These are phyloP conservation scores for Fusarium decemcellulare DNA, from an alignment of 2,329 filamentous ascomycete genomes.

Conservation along the genomic window DNA sequence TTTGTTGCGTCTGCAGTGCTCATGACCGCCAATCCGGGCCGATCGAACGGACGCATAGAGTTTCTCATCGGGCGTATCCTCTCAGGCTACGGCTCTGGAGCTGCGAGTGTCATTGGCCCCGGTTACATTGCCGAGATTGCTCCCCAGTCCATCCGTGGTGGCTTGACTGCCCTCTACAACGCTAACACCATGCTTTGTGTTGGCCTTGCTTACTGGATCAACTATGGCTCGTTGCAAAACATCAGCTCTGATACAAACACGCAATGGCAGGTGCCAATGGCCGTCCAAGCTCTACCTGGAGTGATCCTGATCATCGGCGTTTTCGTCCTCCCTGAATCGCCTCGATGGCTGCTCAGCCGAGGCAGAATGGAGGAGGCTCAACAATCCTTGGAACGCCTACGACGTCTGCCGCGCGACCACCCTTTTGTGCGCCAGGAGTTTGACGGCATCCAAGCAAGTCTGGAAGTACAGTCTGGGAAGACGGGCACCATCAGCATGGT, in stretches of 20 bases:
- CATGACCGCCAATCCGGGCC: constrained; percentile 15
- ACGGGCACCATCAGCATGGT: neutral
- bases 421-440: neutral
- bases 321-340: constrained; percentile 1
- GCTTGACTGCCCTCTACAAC: constrained; percentile 16
- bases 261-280: constrained; percentile 12
- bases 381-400: neutral
- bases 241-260: constrained; percentile 5
- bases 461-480: neutral
- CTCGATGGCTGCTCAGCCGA: constrained; percentile 4
- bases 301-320: neutral
- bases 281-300: constrained; percentile 8
- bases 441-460: neutral
- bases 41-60: constrained; percentile 4
- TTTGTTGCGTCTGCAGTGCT: constrained; percentile 13
- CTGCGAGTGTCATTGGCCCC: constrained; percentile 17
- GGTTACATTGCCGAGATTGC: constrained; percentile 20
- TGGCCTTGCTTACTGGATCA: constrained; percentile 23
- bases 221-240: constrained; percentile 15
- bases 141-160: constrained; percentile 17
- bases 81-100: constrained; percentile 19
- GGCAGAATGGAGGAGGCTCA: constrained; percentile 1
- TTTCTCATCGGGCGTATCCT: constrained; percentile 14
- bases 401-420: neutral
- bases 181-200: constrained; percentile 24